Evolutionary conservation across 192 early-diverging fungal genomes (phyloP).

Genomic region (Gryganskiella cystojenkinii): DNA sequence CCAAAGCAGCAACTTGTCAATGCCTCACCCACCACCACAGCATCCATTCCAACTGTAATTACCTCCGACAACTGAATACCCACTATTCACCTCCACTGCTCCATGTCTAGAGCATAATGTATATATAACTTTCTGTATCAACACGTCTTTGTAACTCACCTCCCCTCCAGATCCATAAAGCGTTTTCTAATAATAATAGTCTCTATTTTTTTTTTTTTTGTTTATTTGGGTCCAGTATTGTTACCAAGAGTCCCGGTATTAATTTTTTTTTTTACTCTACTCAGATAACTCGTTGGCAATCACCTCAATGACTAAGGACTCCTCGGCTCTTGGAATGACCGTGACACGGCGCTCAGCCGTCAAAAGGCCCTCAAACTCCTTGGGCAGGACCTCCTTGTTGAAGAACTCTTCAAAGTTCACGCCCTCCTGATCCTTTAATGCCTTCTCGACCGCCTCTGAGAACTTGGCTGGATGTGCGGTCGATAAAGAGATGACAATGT

Average conservation of each 20-base stretch:
- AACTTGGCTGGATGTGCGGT: conserved; percentile 98
- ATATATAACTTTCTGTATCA: too few species aligned
- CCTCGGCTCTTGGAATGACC: conserved; percentile 59
- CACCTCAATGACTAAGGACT: conserved; percentile 60
- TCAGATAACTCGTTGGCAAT: conserved; percentile 61
- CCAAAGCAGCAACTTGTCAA: too few species aligned
- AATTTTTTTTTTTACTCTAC: not conserved
- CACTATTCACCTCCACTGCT: too few species aligned
- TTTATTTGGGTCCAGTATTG: not conserved
- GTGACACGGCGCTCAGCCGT: conserved; percentile 76
- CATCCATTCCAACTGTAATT: too few species aligned
- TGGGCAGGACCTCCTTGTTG: conserved; percentile 70
- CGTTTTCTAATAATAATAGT: too few species aligned
- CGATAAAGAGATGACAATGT: conserved; percentile 72
- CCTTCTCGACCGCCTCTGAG: conserved; percentile 87
- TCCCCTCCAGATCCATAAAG: too few species aligned
- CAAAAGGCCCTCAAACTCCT: conserved; percentile 74
- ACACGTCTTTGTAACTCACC: too few species aligned
- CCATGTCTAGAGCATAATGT: too few species aligned
- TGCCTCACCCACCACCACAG: too few species aligned
- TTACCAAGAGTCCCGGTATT: not conserved
- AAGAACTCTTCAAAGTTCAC: conserved; percentile 67
- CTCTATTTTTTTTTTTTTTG: not conserved
- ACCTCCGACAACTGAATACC: too few species aligned
- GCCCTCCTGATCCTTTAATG: conserved; percentile 63